Evolutionary conservation across 768 basidiomycete genomes (phyloP), one percentile per base, ranked within the genome.

Genomic region (Suillus clintonianus): DNA sequence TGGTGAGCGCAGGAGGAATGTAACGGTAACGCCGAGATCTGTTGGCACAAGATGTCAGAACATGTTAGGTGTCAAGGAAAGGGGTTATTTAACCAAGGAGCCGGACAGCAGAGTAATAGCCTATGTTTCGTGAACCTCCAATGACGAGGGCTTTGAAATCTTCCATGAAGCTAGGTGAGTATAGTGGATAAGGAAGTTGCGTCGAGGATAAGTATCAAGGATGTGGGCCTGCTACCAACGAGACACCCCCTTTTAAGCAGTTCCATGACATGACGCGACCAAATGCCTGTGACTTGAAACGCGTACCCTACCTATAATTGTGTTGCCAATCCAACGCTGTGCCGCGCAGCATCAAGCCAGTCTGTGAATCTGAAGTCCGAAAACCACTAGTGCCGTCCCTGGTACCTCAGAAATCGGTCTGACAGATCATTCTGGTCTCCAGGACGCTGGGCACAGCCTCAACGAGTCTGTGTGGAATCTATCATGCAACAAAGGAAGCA

Each of bases 11-110:
- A 91, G 79, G 14, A 90, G 79, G 67, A 88, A 90, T 0, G 88
- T 88, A 0, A 90, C 85, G 2, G 80, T 85, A 4, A 83, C 79
- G 43, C 89, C 89, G 58, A 80, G 73, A 6, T 77, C 89, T 90
- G 67, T 34, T 53, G 48, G 24, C n/a, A 47, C 39, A 4, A n/a
- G 39, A 41, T 32, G 39, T 57, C 22, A 62, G 56, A 7, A 5
- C 1, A 27, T 32, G 14, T 4, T n/a, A 1, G 27, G 0, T 14
- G 27, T 27, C 17, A 6, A 58, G 42, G 6, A 15, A 22, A 60
- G 24, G 5, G n/a, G 22, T 5, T 43, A 19, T 71, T 79, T 32
- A 63, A 84, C 85, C n/a, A n/a, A n/a, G n/a, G n/a, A n/a, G n/a
- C n/a, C n/a, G n/a, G n/a, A n/a, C n/a, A n/a, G n/a, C n/a, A 36